Percentiles rank a stretch among this genome's conserved stretches.
phyloP scores from a whole-genome alignment of 768 basidiomycete genomes.

The Lepiota brunneoincarnata region DNA sequence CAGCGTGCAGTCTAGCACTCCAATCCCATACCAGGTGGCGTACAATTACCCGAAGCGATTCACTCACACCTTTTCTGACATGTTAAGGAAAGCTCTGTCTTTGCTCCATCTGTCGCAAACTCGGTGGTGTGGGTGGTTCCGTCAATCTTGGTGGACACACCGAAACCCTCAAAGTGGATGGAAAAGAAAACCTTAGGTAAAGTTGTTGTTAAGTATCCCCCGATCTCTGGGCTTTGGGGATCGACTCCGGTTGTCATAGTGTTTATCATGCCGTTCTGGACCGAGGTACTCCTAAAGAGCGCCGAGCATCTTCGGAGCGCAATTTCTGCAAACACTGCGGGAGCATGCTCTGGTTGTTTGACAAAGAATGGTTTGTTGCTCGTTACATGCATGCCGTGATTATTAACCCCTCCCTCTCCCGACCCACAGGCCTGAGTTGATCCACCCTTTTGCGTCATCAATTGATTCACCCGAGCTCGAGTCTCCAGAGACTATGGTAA shows the following conservation, averaged over 20 bases:
- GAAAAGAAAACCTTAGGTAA: slow-evolving; percentile 54
- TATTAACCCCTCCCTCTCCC: not conserved
- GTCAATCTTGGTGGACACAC: slow-evolving; percentile 62
- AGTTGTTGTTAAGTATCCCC: not conserved
- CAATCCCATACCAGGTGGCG: slow-evolving; percentile 61
- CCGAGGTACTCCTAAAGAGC: slow-evolving; percentile 49
- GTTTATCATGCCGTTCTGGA: slow-evolving; percentile 62
- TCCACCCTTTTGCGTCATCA: slow-evolving; percentile 68
- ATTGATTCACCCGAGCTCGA: slow-evolving; percentile 62
- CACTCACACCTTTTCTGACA: not conserved
- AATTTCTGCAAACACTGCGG: slow-evolving; percentile 66
- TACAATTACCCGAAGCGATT: not conserved
- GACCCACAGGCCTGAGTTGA: slow-evolving; percentile 49
- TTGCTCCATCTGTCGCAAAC: slow-evolving; percentile 72
- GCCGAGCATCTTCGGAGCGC: slow-evolving; percentile 50
- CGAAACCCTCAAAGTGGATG: slow-evolving; percentile 50
- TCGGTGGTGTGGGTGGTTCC: slow-evolving; percentile 62
- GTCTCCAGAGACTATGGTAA: slow-evolving; percentile 47
- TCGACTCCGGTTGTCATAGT: slow-evolving; percentile 24
- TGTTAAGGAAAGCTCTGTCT: slow-evolving; percentile 43
- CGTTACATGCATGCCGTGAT: not conserved
- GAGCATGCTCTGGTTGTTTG: slow-evolving; percentile 66
- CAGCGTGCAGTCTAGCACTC: slow-evolving; percentile 48
- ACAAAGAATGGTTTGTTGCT: slow-evolving; percentile 44
- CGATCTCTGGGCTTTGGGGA: slow-evolving; percentile 1